Evolutionary conservation across 345 rosid species (phyloP).

Genomic region (Crucihimalaya himalaica): DNA sequence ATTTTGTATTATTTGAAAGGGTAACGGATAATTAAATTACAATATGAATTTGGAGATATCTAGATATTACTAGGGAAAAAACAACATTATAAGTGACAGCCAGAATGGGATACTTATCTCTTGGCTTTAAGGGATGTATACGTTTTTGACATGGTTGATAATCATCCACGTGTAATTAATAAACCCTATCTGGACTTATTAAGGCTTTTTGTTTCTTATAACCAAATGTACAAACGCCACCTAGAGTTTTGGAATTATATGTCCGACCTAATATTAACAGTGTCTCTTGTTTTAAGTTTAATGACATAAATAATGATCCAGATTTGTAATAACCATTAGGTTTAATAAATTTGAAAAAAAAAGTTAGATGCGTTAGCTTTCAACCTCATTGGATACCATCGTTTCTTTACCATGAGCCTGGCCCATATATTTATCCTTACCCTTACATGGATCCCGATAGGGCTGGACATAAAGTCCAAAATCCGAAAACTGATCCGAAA

Average conservation of each 20-base stretch:
- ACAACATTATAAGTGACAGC: conserved; percentile 8
- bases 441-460: conserved; percentile 35
- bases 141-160: conserved; percentile 26
- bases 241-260: conserved; percentile 27
- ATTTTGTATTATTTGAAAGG: neutral
- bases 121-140: conserved; percentile 27
- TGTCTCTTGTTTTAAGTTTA: neutral
- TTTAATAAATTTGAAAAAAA: neutral
- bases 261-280: conserved; percentile 30
- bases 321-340: neutral
- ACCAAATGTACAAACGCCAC: conserved; percentile 27
- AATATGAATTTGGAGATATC: neutral
- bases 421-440: conserved; percentile 26
- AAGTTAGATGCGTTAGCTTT: conserved; percentile 23
- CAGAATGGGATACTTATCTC: conserved; percentile 33
- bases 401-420: conserved; percentile 27
- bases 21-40: neutral
- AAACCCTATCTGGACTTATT: conserved; percentile 30
- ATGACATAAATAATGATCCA: neutral
- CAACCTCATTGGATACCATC: conserved; percentile 40
- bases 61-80: no score
- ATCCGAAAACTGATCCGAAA: no score
- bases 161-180: conserved; percentile 36
- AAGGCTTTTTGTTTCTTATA: conserved; percentile 21
- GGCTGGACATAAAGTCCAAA: no score